phyloP scores from a whole-genome alignment of 2,329 filamentous ascomycete genomes.

The Colletotrichum sansevieriae region DNA sequence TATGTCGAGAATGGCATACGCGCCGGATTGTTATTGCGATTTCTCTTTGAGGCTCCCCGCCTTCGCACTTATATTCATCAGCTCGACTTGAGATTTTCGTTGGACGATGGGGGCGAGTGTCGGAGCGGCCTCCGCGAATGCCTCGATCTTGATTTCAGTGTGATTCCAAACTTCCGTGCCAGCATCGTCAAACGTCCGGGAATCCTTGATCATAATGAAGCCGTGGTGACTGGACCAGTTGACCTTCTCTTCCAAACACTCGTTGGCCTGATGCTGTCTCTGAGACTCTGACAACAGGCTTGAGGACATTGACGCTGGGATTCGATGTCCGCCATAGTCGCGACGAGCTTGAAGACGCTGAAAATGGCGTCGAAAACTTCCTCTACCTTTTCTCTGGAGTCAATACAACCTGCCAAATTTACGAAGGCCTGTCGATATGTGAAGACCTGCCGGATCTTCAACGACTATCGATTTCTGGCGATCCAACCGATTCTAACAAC shows the following conservation, averaged over 20 bases:
- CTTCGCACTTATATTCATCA: no score
- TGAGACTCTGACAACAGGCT: background rate
- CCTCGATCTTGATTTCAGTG: no score
- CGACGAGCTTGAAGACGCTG: background rate
- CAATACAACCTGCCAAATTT: background rate
- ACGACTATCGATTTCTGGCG: background rate
- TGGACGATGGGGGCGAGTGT: no score
- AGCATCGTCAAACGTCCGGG: background rate
- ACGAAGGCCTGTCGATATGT: background rate
- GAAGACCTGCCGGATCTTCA: no score
- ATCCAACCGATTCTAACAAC: background rate
- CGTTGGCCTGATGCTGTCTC: background rate
- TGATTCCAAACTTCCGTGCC: background rate
- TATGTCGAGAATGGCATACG: no score
- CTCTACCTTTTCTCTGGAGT: background rate
- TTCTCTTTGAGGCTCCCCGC: no score
- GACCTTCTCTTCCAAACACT: background rate
- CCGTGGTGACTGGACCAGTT: background rate
- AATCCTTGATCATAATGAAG: background rate
- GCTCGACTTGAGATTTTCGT: no score
- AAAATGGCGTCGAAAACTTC: background rate
- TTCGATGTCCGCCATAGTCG: background rate
- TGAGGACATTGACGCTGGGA: background rate
- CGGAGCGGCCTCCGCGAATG: no score
- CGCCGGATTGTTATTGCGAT: no score